Evolutionary conservation across 495 filamentous ascomycete genomes (phyloP).

Genomic region (Corynascus novoguineensis): DNA sequence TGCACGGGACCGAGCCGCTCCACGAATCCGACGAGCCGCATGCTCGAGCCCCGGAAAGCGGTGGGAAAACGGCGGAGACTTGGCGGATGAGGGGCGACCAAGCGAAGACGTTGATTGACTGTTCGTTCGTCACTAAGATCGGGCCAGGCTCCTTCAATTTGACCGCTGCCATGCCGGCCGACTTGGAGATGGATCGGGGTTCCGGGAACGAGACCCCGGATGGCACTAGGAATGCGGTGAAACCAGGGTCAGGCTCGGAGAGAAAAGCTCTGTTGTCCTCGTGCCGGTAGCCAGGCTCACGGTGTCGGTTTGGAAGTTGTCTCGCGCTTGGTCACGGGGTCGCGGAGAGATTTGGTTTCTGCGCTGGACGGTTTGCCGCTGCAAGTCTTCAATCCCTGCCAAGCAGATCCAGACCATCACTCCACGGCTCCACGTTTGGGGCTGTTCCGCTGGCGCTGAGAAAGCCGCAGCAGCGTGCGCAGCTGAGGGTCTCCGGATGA

Average conservation of each 20-base stretch:
- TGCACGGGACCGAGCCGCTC: conserved; percentile 21
- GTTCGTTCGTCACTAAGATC: not conserved
- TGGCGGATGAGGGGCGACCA: no score
- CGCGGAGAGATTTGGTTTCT: conserved; percentile 16
- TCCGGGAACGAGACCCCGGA: conserved; percentile 6
- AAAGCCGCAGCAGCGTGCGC: no score
- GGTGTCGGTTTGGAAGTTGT: not conserved
- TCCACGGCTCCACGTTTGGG: conserved; percentile 8
- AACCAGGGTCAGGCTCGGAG: not conserved
- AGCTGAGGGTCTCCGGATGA: no score
- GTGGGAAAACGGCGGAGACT: not conserved
- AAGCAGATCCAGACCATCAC: conserved; percentile 17
- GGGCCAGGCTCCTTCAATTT: not conserved
- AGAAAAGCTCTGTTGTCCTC: conserved; percentile 33
- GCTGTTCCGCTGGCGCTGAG: no score
- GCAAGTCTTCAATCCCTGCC: conserved; percentile 19
- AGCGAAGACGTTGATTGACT: no score
- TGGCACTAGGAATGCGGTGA: not conserved
- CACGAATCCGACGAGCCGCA: conserved; percentile 10
- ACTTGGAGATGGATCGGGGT: conserved; percentile 1
- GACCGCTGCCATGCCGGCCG: conserved; percentile 25
- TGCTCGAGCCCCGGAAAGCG: not conserved
- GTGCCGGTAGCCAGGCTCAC: conserved; percentile 18
- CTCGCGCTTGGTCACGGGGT: conserved; percentile 22
- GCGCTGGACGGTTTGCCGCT: conserved; percentile 7